Conservation (phyloP, 768 basidiomycete species). For the Porpolomopsis calyptriformis region DNA sequence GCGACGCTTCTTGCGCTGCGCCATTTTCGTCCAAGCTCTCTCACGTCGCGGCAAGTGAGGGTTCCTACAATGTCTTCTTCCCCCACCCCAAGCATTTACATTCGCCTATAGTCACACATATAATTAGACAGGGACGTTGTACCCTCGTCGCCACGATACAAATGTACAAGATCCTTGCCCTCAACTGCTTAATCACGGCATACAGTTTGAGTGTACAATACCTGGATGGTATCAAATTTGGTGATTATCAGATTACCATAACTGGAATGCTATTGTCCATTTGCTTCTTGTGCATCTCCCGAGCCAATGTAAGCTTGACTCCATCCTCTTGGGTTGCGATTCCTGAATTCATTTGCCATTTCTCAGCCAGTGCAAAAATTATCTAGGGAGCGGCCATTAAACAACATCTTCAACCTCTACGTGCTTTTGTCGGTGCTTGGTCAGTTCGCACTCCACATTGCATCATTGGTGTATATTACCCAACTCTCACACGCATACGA, state of each 20-base stretch:
- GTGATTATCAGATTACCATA: slow-evolving; percentile 96
- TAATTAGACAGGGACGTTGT: slow-evolving; percentile 96
- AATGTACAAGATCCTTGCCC: slow-evolving; percentile 98
- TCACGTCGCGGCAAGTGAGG: slow-evolving; percentile 93
- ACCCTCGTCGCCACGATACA: slow-evolving; percentile 97
- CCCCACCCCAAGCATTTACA: background rate
- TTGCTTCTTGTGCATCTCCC: slow-evolving; percentile 96
- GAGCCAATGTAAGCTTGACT: slow-evolving; percentile 66
- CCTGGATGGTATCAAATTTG: slow-evolving; percentile 97
- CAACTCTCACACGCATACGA: slow-evolving; percentile 69
- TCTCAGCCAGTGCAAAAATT: slow-evolving; percentile 92
- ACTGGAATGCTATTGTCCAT: slow-evolving; percentile 97
- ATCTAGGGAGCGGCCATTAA: slow-evolving; percentile 83
- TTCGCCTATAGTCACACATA: slow-evolving; percentile 65
- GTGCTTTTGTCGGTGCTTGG: slow-evolving; percentile 83
- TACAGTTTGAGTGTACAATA: slow-evolving; percentile 97
- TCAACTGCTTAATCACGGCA: slow-evolving; percentile 98
- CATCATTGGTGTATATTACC: slow-evolving; percentile 86
- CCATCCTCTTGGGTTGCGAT: background rate
- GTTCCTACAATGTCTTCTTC: background rate
- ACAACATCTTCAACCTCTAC: slow-evolving; percentile 96
- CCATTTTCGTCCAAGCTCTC: slow-evolving; percentile 97
- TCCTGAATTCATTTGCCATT: background rate
- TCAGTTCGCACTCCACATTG: slow-evolving; percentile 92
- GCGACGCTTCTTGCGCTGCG: slow-evolving; percentile 98